Percentiles rank a stretch among this genome's conserved stretches.
Conservation (phyloP, 2,329 filamentous ascomycete genomes). For the Botrytis fragariae region DNA sequence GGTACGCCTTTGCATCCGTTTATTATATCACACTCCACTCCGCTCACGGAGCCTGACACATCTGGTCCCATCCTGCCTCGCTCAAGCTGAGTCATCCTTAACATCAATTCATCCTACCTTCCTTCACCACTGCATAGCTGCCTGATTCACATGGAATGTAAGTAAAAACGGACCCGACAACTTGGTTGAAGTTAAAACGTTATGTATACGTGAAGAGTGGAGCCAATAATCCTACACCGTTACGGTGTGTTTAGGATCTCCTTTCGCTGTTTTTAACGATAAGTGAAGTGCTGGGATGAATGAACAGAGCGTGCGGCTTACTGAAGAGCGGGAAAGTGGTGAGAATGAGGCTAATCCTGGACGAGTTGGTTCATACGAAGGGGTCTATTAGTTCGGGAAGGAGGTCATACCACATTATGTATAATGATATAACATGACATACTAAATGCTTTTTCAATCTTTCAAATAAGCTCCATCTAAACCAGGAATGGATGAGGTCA, state of each 20-base stretch:
- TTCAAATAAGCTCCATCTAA: not conserved
- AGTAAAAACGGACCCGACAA: conserved; percentile 5
- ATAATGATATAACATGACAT: not conserved
- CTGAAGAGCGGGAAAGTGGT: not conserved
- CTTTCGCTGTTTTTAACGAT: not conserved
- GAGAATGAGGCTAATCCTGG: not conserved
- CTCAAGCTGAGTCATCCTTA: not conserved
- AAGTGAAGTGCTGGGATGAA: not conserved
- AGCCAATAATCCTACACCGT: conserved; percentile 5
- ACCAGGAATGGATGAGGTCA: not conserved
- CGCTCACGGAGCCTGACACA: not conserved
- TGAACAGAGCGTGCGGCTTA: not conserved
- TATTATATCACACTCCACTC: not conserved
- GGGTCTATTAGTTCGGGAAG: not conserved
- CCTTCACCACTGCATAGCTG: not conserved
- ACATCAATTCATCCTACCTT: not conserved
- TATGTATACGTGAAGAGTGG: not conserved
- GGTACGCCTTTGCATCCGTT: not conserved
- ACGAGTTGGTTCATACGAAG: not conserved
- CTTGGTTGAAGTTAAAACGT: conserved; percentile 12
- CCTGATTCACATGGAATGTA: not conserved
- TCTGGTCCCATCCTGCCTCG: not conserved
- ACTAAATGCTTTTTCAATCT: not conserved
- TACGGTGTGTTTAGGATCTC: not conserved
- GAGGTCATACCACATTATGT: not conserved